Conservation (phyloP, 805 yeast species). For the Isabelozyma pseudorhagii region DNA sequence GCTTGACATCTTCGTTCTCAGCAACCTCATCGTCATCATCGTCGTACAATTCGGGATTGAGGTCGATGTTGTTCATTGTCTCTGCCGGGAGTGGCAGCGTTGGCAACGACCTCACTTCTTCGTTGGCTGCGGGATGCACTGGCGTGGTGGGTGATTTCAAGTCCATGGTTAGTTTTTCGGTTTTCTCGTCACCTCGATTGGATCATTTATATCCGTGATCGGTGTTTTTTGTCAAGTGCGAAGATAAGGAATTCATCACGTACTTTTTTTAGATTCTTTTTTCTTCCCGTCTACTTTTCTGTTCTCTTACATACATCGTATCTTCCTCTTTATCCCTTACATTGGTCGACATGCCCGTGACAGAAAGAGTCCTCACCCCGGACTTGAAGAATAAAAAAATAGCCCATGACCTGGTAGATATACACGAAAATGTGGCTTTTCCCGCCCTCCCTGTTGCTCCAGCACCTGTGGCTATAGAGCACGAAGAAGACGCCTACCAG, state of each 20-base stretch:
- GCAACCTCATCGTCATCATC: constrained; percentile 11
- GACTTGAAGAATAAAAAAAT: not conserved
- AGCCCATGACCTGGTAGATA: too few species aligned
- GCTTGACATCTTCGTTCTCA: not conserved
- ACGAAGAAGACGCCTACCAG: too few species aligned
- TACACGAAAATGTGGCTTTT: not conserved
- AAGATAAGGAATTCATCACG: too few species aligned
- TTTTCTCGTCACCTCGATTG: too few species aligned
- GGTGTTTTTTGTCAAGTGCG: not conserved
- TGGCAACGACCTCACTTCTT: constrained; percentile 27
- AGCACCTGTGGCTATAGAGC: not conserved
- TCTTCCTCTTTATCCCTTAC: too few species aligned
- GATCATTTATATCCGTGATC: not conserved
- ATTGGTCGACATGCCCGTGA: not conserved
- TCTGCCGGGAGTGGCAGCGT: constrained; percentile 14
- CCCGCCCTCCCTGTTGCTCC: not conserved
- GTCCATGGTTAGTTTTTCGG: constrained; percentile 4
- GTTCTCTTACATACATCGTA: too few species aligned
- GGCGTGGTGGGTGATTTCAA: constrained; percentile 29
- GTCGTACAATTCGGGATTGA: constrained; percentile 39
- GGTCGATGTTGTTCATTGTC: constrained; percentile 22
- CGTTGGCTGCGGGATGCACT: constrained; percentile 30
- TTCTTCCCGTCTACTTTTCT: too few species aligned
- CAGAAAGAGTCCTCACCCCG: not conserved
- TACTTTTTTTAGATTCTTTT: too few species aligned